Evolutionary conservation across 805 yeast species (phyloP).

Genomic region (Maudiozyma serrabonitensis): DNA sequence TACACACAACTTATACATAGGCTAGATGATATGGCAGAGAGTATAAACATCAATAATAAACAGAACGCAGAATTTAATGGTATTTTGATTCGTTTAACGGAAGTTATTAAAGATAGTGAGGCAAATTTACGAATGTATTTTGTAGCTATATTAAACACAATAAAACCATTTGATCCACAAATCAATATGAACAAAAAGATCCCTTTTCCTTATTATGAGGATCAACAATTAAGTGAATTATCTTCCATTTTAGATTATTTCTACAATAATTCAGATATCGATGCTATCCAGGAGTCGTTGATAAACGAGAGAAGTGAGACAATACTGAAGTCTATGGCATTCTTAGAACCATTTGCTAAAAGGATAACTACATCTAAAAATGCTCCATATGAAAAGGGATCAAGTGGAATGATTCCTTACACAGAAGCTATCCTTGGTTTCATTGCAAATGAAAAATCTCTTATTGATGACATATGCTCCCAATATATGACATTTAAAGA

Average conservation of each 20-base stretch:
- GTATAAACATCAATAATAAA: slow-evolving; percentile 28
- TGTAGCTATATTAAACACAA: slow-evolving; percentile 34
- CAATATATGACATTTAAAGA: slow-evolving; percentile 26
- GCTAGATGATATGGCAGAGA: slow-evolving; percentile 38
- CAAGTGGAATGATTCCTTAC: slow-evolving; percentile 47
- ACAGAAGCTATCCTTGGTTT: slow-evolving; percentile 42
- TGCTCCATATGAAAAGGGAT: slow-evolving; percentile 51
- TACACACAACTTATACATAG: slow-evolving; percentile 35
- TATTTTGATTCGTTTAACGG: slow-evolving; percentile 49
- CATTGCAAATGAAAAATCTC: slow-evolving; percentile 40
- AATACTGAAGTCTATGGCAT: slow-evolving; percentile 36
- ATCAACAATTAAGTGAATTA: slow-evolving; percentile 30
- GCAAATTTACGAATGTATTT: slow-evolving; percentile 42
- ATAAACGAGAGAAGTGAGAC: slow-evolving; percentile 35
- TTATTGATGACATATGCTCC: slow-evolving; percentile 36
- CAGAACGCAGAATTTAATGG: slow-evolving; percentile 48
- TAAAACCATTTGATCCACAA: slow-evolving; percentile 38
- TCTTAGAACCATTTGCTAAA: slow-evolving; percentile 38
- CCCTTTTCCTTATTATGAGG: slow-evolving; percentile 34
- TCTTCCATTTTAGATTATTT: slow-evolving; percentile 39
- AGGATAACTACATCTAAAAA: slow-evolving; percentile 31
- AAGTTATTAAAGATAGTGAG: slow-evolving; percentile 49
- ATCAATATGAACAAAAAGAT: slow-evolving; percentile 32
- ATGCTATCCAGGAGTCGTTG: slow-evolving; percentile 30
- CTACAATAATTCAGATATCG: slow-evolving; percentile 24